A percentile compares a stretch with the other conserved stretches of the same genome.
These are phyloP conservation scores for Aspergillus wentii DNA, from an alignment of 495 filamentous ascomycete genomes.

Conservation along the genomic window DNA sequence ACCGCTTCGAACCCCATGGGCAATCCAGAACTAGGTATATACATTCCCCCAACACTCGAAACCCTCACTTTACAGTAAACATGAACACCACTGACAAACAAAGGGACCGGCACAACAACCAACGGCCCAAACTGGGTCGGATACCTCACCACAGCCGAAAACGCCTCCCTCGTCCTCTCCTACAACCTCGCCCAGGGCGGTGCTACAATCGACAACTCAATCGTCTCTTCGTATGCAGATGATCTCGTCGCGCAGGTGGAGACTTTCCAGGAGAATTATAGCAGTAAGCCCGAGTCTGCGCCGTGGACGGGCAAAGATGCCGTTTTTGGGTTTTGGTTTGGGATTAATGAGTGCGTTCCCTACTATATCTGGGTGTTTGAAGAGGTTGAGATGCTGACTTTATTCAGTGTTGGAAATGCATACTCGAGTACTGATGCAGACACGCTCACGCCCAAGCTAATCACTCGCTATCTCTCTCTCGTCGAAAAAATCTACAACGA, in stretches of 20 bases:
- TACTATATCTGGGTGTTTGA: neutral
- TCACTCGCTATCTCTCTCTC: constrained; percentile 51
- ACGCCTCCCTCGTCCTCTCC: constrained; percentile 45
- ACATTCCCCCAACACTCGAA: too few species aligned
- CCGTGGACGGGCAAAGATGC: constrained; percentile 57
- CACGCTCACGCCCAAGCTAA: constrained; percentile 47
- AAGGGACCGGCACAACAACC: constrained; percentile 45
- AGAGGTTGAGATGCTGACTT: constrained; percentile 3
- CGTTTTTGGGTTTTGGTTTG: constrained; percentile 70
- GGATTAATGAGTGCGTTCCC: constrained; percentile 62
- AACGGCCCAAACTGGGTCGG: constrained; percentile 52
- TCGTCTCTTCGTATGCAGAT: constrained; percentile 26
- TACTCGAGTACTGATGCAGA: constrained; percentile 44
- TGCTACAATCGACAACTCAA: constrained; percentile 48
- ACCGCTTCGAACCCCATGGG: constrained; percentile 63
- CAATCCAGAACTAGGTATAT: constrained; percentile 52
- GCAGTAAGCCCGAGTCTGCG: constrained; percentile 30
- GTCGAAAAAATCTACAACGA: constrained; percentile 54
- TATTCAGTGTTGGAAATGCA: constrained; percentile 52
- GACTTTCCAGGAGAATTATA: constrained; percentile 22
- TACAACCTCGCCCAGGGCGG: constrained; percentile 55
- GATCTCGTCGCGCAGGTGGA: constrained; percentile 29
- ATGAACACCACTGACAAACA: constrained; percentile 1
- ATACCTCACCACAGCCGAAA: constrained; percentile 50
- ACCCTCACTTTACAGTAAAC: neutral